These are phyloP conservation scores for Esteya vermicola DNA, from an alignment of 2,329 filamentous ascomycete genomes.

Conservation along the genomic window DNA sequence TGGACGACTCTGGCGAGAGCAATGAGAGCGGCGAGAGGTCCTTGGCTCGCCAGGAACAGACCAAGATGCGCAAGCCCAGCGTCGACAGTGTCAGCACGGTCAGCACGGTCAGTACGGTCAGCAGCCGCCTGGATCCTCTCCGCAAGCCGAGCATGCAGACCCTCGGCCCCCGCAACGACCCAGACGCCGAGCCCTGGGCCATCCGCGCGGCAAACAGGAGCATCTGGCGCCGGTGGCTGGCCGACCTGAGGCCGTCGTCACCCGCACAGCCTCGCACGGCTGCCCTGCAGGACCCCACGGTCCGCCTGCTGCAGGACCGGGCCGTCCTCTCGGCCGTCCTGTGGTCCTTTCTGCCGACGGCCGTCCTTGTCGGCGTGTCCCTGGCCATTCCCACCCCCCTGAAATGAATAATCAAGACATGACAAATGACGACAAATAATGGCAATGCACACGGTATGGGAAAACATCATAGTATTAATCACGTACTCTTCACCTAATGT, in stretches of 20 bases:
- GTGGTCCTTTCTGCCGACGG: constrained; percentile 18
- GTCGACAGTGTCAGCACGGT: constrained; percentile 5
- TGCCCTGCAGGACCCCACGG: constrained; percentile 16
- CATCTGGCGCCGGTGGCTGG: constrained; percentile 16
- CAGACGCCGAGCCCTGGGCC: constrained; percentile 18
- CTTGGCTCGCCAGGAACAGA: too few relatives aligned
- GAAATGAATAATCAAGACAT: background rate
- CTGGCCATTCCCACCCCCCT: constrained; percentile 15
- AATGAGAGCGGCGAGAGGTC: constrained; percentile 2
- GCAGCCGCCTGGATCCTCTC: constrained; percentile 12
- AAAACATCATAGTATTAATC: too few relatives aligned
- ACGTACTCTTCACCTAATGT: too few relatives aligned
- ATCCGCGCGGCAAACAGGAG: constrained; percentile 14
- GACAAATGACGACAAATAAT: too few relatives aligned
- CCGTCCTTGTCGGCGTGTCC: constrained; percentile 15
- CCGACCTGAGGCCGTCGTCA: constrained; percentile 9
- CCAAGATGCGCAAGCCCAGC: too few relatives aligned
- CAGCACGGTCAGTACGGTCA: background rate
- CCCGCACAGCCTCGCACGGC: constrained; percentile 3
- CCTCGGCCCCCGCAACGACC: constrained; percentile 20
- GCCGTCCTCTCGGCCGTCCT: constrained; percentile 19
- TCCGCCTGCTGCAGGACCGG: constrained; percentile 20
- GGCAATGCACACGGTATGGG: too few relatives aligned
- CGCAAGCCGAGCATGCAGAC: constrained; percentile 17
- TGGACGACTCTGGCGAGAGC: constrained; percentile 6